Base-by-base conservation (phyloP, 768 basidiomycete species). In the Trichaptum fuscoviolaceum region DNA sequence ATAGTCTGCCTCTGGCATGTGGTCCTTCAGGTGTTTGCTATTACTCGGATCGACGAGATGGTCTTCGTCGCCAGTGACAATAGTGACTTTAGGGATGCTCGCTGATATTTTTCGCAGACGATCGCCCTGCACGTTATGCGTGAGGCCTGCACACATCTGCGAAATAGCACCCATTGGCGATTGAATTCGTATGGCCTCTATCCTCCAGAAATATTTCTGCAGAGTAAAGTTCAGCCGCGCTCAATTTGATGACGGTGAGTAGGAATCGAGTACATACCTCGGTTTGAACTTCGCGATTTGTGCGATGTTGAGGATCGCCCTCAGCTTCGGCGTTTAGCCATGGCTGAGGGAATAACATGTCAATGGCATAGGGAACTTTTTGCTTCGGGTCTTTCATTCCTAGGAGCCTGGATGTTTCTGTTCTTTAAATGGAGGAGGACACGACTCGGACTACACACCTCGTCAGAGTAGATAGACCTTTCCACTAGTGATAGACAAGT, bases 61-160 rank as follows among this genome's bases (percentile, higher is more conserved):
- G 71, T 93, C 92, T 1, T 85, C 74, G 67, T 89, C 86, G 1
- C 90, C 92, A 0, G 88, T 89, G n/a, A 92, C 71, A 64, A 85
- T 87, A 34, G 42, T 24, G 8, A 92, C 81, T 72, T 91, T 91
- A 12, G 90, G 87, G 24, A 93, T 83, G 3, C 79, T 77, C 0
- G 75, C 72, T 0, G 86, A 84, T 59, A 91, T 83, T 36, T 67
- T 72, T 15, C 76, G 75, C 23, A 90, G 79, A 5, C 83, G 80
- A 0, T 79, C 78, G 0, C 82, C 75, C 3, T 71, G 69, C 58
- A 92, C 86, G 64, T 81, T 71, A 72, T 93, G 91, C 0, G 87
- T 89, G 0, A 90, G 68, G 0, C 71, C 87, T 0, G 92, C 90
- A 17, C 78, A 80, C 85, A 90, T 87, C 74, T 95, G 93, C 12